Conservation (phyloP, 2,329 filamentous ascomycete species). For the Plenodomus biglobosus region DNA sequence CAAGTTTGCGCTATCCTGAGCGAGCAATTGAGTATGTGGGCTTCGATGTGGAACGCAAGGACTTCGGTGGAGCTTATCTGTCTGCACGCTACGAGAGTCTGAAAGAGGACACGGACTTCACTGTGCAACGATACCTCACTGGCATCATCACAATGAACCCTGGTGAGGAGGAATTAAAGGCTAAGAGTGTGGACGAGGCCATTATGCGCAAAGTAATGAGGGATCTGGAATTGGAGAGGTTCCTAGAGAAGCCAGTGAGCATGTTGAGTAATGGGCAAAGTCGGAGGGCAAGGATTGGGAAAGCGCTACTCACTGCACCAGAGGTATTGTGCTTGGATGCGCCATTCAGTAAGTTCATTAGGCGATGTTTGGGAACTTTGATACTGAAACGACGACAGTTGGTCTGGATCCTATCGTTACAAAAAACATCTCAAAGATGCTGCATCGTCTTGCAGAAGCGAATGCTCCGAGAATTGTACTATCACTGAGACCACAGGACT, state of each 20-base stretch:
- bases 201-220: constrained; percentile 63
- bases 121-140: constrained; percentile 74
- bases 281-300: constrained; percentile 81
- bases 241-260: constrained; percentile 79
- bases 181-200: constrained; percentile 52
- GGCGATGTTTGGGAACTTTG: background rate
- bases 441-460: constrained; percentile 67
- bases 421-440: constrained; percentile 67
- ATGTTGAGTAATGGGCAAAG: constrained; percentile 95
- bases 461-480: constrained; percentile 73
- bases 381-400: constrained; percentile 52
- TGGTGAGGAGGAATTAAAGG: constrained; percentile 51
- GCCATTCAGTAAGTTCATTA: constrained; percentile 68
- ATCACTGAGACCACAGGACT: constrained; percentile 80
- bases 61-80: constrained; percentile 69
- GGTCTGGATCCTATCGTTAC: constrained; percentile 86
- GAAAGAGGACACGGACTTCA: constrained; percentile 85
- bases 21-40: constrained; percentile 86
- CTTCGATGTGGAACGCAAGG: constrained; percentile 73
- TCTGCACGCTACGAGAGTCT: constrained; percentile 88
- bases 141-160: constrained; percentile 85
- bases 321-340: constrained; percentile 82
- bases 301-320: constrained; percentile 75
- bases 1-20: constrained; percentile 59
- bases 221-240: constrained; percentile 67